Evolutionary conservation across 345 rosid species (phyloP), one percentile per base, ranked within the genome.

Genomic region (Cardamine occulta): DNA sequence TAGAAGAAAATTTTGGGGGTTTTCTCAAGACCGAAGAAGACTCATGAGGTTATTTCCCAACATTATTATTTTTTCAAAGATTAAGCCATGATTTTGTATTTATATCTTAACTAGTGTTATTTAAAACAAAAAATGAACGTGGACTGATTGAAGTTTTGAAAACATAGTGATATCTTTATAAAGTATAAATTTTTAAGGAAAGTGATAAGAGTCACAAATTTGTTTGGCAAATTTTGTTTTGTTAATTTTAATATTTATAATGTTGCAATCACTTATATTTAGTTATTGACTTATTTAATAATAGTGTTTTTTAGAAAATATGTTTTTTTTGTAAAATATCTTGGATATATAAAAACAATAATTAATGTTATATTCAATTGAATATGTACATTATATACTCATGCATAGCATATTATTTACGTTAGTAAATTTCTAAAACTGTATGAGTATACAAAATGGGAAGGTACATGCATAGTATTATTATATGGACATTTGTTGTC

Each of bases 401-500:
- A 47, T 7, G 47, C 19, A 18, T 60, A 35, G 9, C 2, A 63
- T 1, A 9, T 9, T 51, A 49, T 51, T 51, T 51, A 56, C 23
- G 52, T 7, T 7, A 17, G 11, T 17, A n/a, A 15, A 6, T 47
- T 47, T 47, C 21, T n/a, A 7, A 47, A n/a, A 17, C 52, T 47
- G 10, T n/a, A 47, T 47, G 21, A 17, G 21, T 17, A 7, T 47
- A 34, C 18, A 47, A 48, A 48, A 60, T 59, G 13, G 60, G 75
- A 32, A 61, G 39, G 28, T 72, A 23, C 63, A 48, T 61, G 35
- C 19, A 23, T 48, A 48, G 28, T 21, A 17, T 39, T 21, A 17
- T 39, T 10, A 52, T 69, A 17, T 17, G 37, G 8, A 55, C 26
- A 26, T 37, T 37, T 63, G 34, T 72, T 62, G 31, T 52, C 69